These are phyloP conservation scores for Adenanthera pavonina DNA, from an alignment of 306 rosid species.

Conservation along the genomic window DNA sequence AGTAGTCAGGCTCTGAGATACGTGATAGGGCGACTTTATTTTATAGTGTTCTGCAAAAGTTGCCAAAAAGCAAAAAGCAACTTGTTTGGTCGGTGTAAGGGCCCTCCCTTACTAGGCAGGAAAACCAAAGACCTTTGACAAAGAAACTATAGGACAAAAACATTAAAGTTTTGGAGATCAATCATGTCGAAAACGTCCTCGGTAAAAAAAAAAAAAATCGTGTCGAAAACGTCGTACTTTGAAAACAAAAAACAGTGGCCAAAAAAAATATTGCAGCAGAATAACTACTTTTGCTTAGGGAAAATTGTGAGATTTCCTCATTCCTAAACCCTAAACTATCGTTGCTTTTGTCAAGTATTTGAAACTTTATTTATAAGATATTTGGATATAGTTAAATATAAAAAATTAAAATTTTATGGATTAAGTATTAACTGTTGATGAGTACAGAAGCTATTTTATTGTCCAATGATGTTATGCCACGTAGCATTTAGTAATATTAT, in stretches of 20 bases:
- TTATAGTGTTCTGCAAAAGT: conserved; percentile 40
- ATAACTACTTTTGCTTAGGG: background rate
- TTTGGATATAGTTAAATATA: background rate
- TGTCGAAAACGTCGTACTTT: background rate
- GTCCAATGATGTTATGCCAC: background rate
- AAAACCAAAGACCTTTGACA: background rate
- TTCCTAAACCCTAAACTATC: background rate
- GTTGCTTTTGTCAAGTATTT: no score
- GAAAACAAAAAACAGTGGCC: background rate
- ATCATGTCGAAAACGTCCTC: background rate
- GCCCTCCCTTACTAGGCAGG: conserved; percentile 39
- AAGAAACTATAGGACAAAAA: background rate
- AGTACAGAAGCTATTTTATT: background rate
- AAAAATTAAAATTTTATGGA: background rate
- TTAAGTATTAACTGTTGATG: background rate
- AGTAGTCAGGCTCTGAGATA: conserved; percentile 38
- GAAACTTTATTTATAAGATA: background rate
- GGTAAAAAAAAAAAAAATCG: no score
- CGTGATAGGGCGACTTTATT: background rate
- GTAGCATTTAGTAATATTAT: background rate
- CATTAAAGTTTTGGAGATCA: background rate
- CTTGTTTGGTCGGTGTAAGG: conserved; percentile 21
- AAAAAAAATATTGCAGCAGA: background rate
- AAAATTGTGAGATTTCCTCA: background rate
- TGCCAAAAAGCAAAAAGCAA: conserved; percentile 39